Conservation (phyloP, 345 rosid genomes). For the Murraya paniculata region DNA sequence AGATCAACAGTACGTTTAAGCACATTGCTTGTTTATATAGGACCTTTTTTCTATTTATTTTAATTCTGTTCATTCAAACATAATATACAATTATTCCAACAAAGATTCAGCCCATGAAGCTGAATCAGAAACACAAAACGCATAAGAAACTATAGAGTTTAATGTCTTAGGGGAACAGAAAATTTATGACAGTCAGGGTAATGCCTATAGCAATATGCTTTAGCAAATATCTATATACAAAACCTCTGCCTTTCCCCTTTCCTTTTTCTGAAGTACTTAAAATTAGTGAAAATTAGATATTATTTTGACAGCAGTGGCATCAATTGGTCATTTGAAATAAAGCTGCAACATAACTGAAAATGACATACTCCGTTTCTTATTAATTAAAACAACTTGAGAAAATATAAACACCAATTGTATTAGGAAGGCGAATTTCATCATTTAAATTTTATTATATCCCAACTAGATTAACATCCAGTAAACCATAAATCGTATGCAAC, state of each 20-base stretch:
- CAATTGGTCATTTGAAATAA: background rate
- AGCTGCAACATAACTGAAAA: background rate
- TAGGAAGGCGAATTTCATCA: background rate
- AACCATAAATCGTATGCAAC: background rate
- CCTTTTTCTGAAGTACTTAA: background rate
- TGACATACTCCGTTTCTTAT: background rate
- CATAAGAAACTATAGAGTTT: background rate
- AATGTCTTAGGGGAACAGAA: background rate
- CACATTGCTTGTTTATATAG: background rate
- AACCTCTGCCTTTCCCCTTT: background rate
- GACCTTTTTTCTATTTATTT: background rate
- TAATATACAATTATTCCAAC: background rate
- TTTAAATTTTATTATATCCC: background rate
- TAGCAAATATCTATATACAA: background rate
- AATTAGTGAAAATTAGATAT: background rate
- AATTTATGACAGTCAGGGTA: background rate
- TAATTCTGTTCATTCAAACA: background rate
- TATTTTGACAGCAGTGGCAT: background rate
- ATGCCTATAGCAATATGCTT: background rate
- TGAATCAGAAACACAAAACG: background rate
- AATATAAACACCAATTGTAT: background rate
- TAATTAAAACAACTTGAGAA: background rate
- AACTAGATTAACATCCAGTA: background rate
- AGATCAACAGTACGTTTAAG: conserved; percentile 11
- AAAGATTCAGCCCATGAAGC: background rate